Evolutionary conservation across 768 basidiomycete species (phyloP), one percentile per base, ranked within the genome.

Genomic region (Phanerodontia chrysosporium): DNA sequence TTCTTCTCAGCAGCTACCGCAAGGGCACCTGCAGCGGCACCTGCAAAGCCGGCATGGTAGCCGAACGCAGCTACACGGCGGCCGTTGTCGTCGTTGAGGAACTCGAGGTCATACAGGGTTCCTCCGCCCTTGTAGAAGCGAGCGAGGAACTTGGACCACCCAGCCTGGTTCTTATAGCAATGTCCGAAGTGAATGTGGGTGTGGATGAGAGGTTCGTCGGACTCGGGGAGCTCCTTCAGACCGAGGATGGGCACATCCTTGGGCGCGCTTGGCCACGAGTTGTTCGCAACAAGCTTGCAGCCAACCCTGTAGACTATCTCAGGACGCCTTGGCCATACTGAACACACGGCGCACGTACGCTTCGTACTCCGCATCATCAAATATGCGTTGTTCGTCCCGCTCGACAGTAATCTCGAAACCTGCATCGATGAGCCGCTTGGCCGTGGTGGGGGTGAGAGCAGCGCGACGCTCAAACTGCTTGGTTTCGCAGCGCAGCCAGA

Each of bases 151-250:
- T 84, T 78, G 9, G 84, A 80, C 96, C 97, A 99, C 22, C 97
- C 97, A 1, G 81, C 92, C 71, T 99, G 97, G 45, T 83, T 76
- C 75, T 99, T 99, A 83, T 92, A 98, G 74, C 95, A 97, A 72
- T 98, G 97, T 3, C 95, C 95, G 66, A 98, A 99, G 67, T 97
- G 94, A 69, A 99, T 94, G 74, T 99, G 97, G 2, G 91, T 93
- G 74, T 99, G 97, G 8, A 83, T 85, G 18, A 99, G 77, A 22
- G 96, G 90, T 32, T 86, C 85, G 48, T 83, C 80, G 44, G 93
- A 95, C 55, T 76, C 83, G 24, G 89, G 85, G n/a, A 98, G 84
- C 70, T 98, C 97, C 78, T 99, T 99, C 72, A 99, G 81, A 5
- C 97, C 97, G 66, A 98, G 87, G 73, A 99, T 95, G 45, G 90